Percentiles rank a stretch among this genome's conserved stretches.
Conservation (phyloP, 202 grass and related monocot species). For the Hordeum pubiflorum region DNA sequence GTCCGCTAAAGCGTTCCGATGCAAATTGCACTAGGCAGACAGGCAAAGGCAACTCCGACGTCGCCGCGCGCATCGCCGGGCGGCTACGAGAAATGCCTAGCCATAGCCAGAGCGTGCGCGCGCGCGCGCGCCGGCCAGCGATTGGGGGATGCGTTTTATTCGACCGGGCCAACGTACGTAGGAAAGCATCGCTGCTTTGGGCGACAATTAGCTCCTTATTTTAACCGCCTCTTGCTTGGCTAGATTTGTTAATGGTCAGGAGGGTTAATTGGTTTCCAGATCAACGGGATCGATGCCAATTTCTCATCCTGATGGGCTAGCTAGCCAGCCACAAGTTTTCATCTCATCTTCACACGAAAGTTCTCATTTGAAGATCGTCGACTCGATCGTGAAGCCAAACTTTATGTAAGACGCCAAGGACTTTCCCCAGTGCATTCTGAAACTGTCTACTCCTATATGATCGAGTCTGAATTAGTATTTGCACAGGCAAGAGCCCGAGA, state of each 20-base stretch:
- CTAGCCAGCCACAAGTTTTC: not conserved
- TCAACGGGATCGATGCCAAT: constrained; percentile 13
- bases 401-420: not conserved
- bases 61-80: not conserved
- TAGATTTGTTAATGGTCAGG: not conserved
- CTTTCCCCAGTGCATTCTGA: not conserved
- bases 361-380: no score
- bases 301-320: not conserved
- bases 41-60: not conserved
- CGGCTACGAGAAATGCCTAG: not conserved
- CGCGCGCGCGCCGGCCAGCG: not conserved
- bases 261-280: not conserved
- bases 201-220: not conserved
- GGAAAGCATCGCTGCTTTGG: not conserved
- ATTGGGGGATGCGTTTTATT: constrained; percentile 13
- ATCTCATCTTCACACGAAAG: not conserved
- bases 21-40: not conserved
- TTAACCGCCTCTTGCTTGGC: not conserved
- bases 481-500: not conserved
- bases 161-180: not conserved
- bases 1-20: not conserved
- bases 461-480: not conserved
- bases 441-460: not conserved
- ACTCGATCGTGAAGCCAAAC: not conserved
- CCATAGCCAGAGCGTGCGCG: not conserved